Conservation (phyloP, 345 rosid genomes). For the Conringia planisiliqua region DNA sequence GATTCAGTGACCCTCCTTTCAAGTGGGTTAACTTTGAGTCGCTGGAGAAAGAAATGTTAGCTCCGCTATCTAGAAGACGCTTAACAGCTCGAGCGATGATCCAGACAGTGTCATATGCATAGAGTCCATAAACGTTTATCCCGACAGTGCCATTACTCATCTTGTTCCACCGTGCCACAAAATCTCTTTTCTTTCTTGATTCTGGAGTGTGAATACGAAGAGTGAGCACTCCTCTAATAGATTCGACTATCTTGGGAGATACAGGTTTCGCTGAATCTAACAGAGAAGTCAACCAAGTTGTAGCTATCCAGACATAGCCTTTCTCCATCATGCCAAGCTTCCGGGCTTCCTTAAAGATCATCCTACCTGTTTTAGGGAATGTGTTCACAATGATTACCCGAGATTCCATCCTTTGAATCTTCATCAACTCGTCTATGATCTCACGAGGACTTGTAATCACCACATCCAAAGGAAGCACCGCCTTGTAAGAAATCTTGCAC, state of each 20-base stretch:
- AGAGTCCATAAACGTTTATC: constrained; percentile 68
- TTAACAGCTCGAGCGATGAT: constrained; percentile 76
- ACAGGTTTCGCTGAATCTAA: constrained; percentile 54
- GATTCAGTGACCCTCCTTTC: constrained; percentile 56
- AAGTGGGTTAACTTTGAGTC: constrained; percentile 44
- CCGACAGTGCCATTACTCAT: constrained; percentile 71
- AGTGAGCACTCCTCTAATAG: constrained; percentile 60
- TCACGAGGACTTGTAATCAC: constrained; percentile 24
- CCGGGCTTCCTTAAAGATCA: constrained; percentile 67
- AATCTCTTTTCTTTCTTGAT: constrained; percentile 58
- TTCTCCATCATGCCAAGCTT: constrained; percentile 76
- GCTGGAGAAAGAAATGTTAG: constrained; percentile 66
- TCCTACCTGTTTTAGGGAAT: constrained; percentile 46
- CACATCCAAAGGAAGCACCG: constrained; percentile 59
- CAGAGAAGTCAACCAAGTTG: constrained; percentile 74
- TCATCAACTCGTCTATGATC: constrained; percentile 42
- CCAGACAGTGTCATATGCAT: constrained; percentile 94
- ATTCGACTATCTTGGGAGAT: constrained; percentile 29
- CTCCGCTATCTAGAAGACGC: constrained; percentile 57
- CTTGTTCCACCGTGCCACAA: constrained; percentile 59
- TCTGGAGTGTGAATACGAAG: constrained; percentile 70
- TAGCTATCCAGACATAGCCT: constrained; percentile 87
- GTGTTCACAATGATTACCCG: constrained; percentile 69
- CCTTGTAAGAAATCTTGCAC: constrained; percentile 70
- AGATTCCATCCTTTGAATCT: constrained; percentile 68